These are phyloP conservation scores for Phylloporus sp. DNA, from an alignment of 768 basidiomycete genomes.

Conservation along the genomic window DNA sequence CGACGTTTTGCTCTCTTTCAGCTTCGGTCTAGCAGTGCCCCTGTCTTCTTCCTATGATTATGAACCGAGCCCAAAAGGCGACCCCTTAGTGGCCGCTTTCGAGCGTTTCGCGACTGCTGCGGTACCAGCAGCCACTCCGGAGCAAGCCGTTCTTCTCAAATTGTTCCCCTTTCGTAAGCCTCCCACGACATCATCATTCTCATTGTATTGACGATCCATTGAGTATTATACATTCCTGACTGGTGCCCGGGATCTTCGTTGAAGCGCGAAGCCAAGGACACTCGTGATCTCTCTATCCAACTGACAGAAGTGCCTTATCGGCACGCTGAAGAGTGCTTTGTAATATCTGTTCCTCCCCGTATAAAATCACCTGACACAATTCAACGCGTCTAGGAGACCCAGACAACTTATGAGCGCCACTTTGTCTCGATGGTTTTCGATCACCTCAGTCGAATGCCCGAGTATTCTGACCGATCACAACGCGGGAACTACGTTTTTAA, in stretches of 20 bases:
- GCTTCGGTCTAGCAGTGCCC: not conserved
- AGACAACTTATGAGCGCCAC: not conserved
- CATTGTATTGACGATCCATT: not conserved
- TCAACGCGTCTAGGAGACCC: not conserved
- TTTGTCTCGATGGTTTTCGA: slow-evolving; percentile 3
- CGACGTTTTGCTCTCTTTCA: not conserved
- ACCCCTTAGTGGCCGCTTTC: not conserved
- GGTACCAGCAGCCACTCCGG: not conserved
- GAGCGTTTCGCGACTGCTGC: not conserved
- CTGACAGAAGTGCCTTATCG: not conserved
- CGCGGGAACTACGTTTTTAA: not conserved
- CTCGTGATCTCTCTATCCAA: not conserved
- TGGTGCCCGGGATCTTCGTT: slow-evolving; percentile 8
- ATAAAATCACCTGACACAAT: not conserved
- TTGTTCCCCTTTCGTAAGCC: slow-evolving; percentile 5
- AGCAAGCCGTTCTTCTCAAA: not conserved
- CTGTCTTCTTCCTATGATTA: slow-evolving; percentile 4
- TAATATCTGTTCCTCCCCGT: not conserved
- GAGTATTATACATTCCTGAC: slow-evolving; percentile 22
- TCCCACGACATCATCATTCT: not conserved
- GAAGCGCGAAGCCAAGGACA: slow-evolving; percentile 1
- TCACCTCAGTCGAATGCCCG: not conserved
- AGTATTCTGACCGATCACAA: no score
- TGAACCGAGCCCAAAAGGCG: not conserved
- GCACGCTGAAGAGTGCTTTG: not conserved